phyloP scores from a whole-genome alignment of 306 rosid genomes.

The Sphenostylis stenocarpa region DNA sequence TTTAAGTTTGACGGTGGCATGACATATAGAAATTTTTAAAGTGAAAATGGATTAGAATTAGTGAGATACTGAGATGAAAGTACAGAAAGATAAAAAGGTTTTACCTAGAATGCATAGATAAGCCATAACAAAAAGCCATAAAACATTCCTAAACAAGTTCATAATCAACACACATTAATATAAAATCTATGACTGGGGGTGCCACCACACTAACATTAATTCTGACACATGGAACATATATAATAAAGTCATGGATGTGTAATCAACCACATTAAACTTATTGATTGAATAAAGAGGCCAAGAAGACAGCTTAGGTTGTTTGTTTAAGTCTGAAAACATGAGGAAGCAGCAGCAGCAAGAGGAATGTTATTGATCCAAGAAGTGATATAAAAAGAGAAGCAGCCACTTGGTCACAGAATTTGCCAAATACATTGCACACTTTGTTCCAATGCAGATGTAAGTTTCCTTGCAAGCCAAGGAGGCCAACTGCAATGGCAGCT shows the following conservation, averaged over 20 bases:
- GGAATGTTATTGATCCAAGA: constrained; percentile 47
- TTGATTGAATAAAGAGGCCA: background rate
- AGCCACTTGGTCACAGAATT: constrained; percentile 57
- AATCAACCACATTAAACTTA: background rate
- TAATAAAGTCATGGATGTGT: background rate
- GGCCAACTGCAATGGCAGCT: constrained; percentile 59
- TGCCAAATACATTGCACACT: constrained; percentile 63
- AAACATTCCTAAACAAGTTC: background rate
- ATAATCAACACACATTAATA: background rate
- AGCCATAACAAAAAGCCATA: background rate
- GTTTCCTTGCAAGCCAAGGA: constrained; percentile 64
- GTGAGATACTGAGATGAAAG: no score
- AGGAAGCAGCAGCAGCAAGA: constrained; percentile 46
- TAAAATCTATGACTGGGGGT: background rate
- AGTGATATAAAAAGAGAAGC: constrained; percentile 45
- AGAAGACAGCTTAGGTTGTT: background rate
- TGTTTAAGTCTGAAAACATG: constrained; percentile 29
- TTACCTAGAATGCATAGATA: background rate
- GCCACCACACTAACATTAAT: background rate
- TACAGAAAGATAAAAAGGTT: background rate
- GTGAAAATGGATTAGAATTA: no score
- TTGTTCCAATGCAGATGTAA: constrained; percentile 68
- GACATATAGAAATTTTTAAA: no score
- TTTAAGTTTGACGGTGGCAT: background rate
- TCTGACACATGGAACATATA: background rate